Conservation (phyloP, 148 eudicot species). For the Fagopyrum homotropicum region DNA sequence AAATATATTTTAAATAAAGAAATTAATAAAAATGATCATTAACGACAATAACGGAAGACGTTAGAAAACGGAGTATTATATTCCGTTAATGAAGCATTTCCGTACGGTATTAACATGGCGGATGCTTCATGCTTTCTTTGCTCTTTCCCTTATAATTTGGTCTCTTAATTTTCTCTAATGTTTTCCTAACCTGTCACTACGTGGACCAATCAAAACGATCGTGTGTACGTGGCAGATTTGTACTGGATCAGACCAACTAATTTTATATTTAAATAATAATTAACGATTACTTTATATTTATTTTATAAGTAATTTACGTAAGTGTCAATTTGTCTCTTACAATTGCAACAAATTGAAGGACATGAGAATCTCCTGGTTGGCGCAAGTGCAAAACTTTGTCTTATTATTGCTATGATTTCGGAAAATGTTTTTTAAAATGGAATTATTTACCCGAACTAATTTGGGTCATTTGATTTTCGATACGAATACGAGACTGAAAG, state of each 20-base stretch:
- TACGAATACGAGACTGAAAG: too few relatives aligned
- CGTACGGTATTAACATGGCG: constrained; percentile 5
- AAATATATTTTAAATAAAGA: too few relatives aligned
- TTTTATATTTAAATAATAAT: background rate
- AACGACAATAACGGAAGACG: background rate
- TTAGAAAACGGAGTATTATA: background rate
- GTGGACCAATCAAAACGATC: background rate
- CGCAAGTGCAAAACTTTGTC: constrained; percentile 4
- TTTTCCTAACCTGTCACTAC: background rate
- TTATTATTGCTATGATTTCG: background rate
- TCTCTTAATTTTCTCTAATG: background rate
- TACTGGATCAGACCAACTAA: background rate
- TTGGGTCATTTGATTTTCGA: too few relatives aligned
- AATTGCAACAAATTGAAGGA: background rate
- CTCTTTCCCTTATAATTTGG: background rate
- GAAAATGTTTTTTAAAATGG: too few relatives aligned
- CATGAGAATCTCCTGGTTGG: constrained; percentile 10
- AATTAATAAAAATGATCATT: too few relatives aligned
- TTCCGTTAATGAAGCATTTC: background rate
- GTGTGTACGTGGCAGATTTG: background rate
- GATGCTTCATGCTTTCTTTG: constrained; percentile 10
- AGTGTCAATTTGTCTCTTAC: background rate
- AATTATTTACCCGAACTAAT: too few relatives aligned
- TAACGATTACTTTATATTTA: background rate
- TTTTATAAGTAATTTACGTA: background rate